Evolutionary conservation across 495 filamentous ascomycete species (phyloP).

Genomic region (Tuber calosporum): DNA sequence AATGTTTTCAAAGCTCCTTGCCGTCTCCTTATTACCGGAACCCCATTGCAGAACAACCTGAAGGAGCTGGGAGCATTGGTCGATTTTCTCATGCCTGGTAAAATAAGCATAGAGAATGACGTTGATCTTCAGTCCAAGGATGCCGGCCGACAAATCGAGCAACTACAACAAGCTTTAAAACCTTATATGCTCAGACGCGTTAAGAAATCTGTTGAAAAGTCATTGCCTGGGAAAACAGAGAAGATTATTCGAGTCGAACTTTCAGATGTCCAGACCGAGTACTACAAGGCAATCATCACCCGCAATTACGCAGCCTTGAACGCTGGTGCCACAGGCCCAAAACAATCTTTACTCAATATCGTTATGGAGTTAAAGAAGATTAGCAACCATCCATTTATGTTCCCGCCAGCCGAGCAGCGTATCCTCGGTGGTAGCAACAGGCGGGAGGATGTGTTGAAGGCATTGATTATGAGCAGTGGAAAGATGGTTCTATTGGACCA

Average conservation of each 20-base stretch:
- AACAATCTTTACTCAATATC: slow-evolving; percentile 93
- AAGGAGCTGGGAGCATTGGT: slow-evolving; percentile 85
- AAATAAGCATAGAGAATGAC: slow-evolving; percentile 77
- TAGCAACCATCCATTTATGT: slow-evolving; percentile 98
- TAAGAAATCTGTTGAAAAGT: slow-evolving; percentile 92
- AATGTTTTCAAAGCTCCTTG: slow-evolving; percentile 75
- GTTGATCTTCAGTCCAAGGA: slow-evolving; percentile 68
- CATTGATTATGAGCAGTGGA: slow-evolving; percentile 88
- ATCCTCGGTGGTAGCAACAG: slow-evolving; percentile 67
- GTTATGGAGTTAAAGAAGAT: slow-evolving; percentile 99
- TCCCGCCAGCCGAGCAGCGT: slow-evolving; percentile 81
- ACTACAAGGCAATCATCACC: slow-evolving; percentile 97
- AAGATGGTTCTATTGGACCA: slow-evolving; percentile 99
- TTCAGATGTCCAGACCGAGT: slow-evolving; percentile 90
- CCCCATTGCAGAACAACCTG: slow-evolving; percentile 93
- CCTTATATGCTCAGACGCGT: slow-evolving; percentile 94
- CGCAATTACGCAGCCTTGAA: slow-evolving; percentile 93
- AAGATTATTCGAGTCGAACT: slow-evolving; percentile 97
- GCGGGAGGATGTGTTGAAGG: slow-evolving; percentile 80
- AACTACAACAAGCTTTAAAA: slow-evolving; percentile 47
- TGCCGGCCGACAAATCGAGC: slow-evolving; percentile 56
- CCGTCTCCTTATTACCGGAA: slow-evolving; percentile 89
- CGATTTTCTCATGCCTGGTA: slow-evolving; percentile 89
- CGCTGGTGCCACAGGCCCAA: slow-evolving; percentile 75
- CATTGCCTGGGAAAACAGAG: slow-evolving; percentile 90